Evolutionary conservation across 306 rosid species (phyloP).

Genomic region (Cucurbita moschata): DNA sequence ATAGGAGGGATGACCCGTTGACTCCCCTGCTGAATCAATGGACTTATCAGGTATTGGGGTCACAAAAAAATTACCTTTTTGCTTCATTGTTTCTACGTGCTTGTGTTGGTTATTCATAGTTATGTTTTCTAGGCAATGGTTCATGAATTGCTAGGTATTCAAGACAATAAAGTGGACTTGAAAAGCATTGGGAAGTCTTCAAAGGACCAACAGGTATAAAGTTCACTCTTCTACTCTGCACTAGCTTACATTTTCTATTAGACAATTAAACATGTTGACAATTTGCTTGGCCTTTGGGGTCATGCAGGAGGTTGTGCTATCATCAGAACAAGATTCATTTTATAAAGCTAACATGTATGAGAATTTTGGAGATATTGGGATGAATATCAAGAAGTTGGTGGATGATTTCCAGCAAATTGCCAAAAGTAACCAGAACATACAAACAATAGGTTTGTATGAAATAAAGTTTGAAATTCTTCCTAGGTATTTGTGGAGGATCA

Average conservation of each 20-base stretch:
- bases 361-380: conserved; percentile 93
- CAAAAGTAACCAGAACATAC: conserved; percentile 83
- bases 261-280: conserved; percentile 3
- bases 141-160: conserved; percentile 87
- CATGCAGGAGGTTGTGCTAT: conserved; percentile 79
- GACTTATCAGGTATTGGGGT: conserved; percentile 77
- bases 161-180: conserved; percentile 88
- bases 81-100: background rate
- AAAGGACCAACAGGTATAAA: conserved; percentile 81
- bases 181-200: conserved; percentile 54
- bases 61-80: background rate
- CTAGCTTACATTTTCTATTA: background rate
- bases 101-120: conserved; percentile 2
- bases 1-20: conserved; percentile 95
- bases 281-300: conserved; percentile 11
- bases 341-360: conserved; percentile 86
- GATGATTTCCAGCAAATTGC: conserved; percentile 89
- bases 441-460: conserved; percentile 68
- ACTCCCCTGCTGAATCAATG: conserved; percentile 83
- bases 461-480: conserved; percentile 1
- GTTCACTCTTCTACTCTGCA: conserved; percentile 8
- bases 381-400: conserved; percentile 86
- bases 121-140: conserved; percentile 69
- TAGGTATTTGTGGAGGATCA: background rate
- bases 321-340: conserved; percentile 84